Conservation (phyloP, 306 rosid species). For the Cucurbita moschata region DNA sequence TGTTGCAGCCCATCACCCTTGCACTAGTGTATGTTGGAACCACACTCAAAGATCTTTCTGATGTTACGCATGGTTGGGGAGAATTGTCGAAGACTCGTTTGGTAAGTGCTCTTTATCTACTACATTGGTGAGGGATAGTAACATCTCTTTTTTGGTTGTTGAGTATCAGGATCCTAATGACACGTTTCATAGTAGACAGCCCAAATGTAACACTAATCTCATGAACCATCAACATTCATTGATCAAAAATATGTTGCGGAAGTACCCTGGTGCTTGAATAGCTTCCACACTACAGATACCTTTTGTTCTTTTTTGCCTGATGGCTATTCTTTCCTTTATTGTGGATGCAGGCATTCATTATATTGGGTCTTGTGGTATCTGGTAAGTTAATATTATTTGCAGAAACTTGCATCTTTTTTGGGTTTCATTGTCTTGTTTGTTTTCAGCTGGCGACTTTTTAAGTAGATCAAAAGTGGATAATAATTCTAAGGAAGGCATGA, state of each 20-base stretch:
- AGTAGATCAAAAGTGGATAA: not conserved
- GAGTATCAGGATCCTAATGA: not conserved
- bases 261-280: not conserved
- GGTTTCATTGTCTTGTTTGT: not conserved
- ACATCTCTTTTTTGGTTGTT: not conserved
- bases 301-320: not conserved
- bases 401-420: not conserved
- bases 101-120: slow-evolving; percentile 22
- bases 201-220: not conserved
- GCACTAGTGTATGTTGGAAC: slow-evolving; percentile 42
- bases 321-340: not conserved
- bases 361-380: slow-evolving; percentile 33
- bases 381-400: slow-evolving; percentile 22
- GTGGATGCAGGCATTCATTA: slow-evolving; percentile 32
- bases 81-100: slow-evolving; percentile 36
- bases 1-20: slow-evolving; percentile 41
- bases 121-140: not conserved
- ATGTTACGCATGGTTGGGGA: slow-evolving; percentile 42
- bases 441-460: not conserved
- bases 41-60: slow-evolving; percentile 49
- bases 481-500: not conserved
- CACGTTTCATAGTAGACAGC: not conserved
- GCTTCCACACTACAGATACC: not conserved
- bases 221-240: not conserved
- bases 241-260: not conserved